phyloP scores from a whole-genome alignment of 2,329 filamentous ascomycete species.

The Pestalotiopsis sp. region DNA sequence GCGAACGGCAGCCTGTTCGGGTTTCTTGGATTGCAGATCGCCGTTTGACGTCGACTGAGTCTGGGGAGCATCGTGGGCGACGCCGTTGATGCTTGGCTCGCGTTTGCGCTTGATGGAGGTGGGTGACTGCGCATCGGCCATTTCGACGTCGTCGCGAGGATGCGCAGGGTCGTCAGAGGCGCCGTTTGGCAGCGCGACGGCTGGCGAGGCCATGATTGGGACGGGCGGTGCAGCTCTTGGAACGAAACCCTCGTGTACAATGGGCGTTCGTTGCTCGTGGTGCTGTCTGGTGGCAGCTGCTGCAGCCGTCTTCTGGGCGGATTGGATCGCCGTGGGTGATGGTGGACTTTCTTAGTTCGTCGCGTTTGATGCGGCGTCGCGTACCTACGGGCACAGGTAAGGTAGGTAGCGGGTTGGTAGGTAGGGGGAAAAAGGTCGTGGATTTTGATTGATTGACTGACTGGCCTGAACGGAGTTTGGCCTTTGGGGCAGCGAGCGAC shows the following conservation, averaged over 20 bases:
- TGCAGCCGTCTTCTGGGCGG: neutral
- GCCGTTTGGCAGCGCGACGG: slow-evolving; percentile 29
- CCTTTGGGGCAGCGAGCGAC: neutral
- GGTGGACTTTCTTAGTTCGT: slow-evolving; percentile 6
- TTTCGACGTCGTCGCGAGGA: slow-evolving; percentile 17
- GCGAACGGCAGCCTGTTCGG: slow-evolving; percentile 17
- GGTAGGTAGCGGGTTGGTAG: neutral
- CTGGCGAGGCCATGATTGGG: slow-evolving; percentile 28
- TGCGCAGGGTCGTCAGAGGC: slow-evolving; percentile 20
- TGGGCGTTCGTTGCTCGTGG: neutral
- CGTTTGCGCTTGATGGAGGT: slow-evolving; percentile 32
- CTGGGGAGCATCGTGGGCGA: slow-evolving; percentile 18
- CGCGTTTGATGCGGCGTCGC: slow-evolving; percentile 10
- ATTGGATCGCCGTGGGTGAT: neutral
- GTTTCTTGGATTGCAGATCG: slow-evolving; percentile 17
- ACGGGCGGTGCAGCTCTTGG: neutral
- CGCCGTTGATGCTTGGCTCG: slow-evolving; percentile 24
- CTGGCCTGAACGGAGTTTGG: slow-evolving; percentile 10
- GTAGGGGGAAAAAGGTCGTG: slow-evolving; percentile 9
- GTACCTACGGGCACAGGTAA: neutral
- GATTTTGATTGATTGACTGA: slow-evolving; percentile 10
- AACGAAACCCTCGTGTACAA: neutral
- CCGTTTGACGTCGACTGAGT: slow-evolving; percentile 17
- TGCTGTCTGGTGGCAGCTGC: neutral
- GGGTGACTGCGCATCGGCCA: slow-evolving; percentile 7